Conservation (phyloP, 176 grass and related monocot genomes). For the Triticum timopheevii region DNA sequence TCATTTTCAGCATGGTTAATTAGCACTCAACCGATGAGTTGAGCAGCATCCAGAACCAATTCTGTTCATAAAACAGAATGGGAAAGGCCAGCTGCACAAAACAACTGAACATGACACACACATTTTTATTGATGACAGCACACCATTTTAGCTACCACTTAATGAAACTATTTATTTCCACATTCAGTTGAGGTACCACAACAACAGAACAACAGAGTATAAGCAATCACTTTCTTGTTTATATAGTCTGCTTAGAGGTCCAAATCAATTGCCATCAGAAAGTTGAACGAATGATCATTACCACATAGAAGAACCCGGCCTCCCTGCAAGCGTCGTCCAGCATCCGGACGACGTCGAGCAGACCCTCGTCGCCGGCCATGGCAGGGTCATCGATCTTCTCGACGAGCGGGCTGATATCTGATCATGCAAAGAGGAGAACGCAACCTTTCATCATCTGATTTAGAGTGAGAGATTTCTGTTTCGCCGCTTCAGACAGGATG, state of each 20-base stretch:
- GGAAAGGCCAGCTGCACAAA: background rate
- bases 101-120: background rate
- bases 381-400: constrained; percentile 76
- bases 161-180: background rate
- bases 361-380: constrained; percentile 38
- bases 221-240: background rate
- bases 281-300: constrained; percentile 36
- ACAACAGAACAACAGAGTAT: background rate
- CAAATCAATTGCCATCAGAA: background rate
- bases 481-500: too few relatives aligned
- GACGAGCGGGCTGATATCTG: constrained; percentile 69
- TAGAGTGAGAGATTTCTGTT: too few relatives aligned
- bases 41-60: background rate
- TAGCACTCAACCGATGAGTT: background rate
- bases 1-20: background rate
- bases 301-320: constrained; percentile 98
- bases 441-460: too few relatives aligned
- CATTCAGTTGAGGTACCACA: background rate
- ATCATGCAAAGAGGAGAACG: background rate
- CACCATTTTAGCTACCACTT: background rate
- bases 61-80: background rate
- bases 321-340: constrained; percentile 74
- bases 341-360: constrained; percentile 54
- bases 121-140: background rate
- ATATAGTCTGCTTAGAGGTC: background rate